Conservation (phyloP, 2,329 filamentous ascomycete species). For the Exophiala spinifera region DNA sequence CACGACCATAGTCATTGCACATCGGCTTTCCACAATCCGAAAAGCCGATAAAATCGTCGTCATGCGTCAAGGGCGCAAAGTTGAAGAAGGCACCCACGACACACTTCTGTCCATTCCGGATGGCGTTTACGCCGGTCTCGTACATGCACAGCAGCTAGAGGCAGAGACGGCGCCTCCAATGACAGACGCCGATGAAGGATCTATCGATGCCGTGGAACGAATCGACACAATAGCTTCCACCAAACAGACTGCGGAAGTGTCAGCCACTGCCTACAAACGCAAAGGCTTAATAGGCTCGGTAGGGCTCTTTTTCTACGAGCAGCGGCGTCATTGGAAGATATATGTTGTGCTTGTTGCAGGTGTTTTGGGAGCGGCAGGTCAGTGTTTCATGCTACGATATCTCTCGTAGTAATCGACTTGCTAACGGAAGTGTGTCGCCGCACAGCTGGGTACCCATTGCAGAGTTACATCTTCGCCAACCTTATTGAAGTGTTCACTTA, state of each 20-base stretch:
- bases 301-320: conserved; percentile 36
- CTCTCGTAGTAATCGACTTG: background rate
- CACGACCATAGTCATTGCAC: conserved; percentile 75
- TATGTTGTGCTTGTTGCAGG: conserved; percentile 31
- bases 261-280: conserved; percentile 14
- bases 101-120: conserved; percentile 59
- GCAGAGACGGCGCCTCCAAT: conserved; percentile 39
- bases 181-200: conserved; percentile 5
- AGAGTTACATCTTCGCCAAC: conserved; percentile 47
- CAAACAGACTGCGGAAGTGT: conserved; percentile 3
- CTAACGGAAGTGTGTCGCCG: conserved; percentile 16
- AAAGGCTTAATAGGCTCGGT: conserved; percentile 28
- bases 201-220: conserved; percentile 5
- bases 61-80: conserved; percentile 65
- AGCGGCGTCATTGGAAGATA: conserved; percentile 32
- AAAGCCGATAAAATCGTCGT: conserved; percentile 78
- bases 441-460: conserved; percentile 50
- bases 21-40: conserved; percentile 68
- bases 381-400: background rate
- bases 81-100: conserved; percentile 74
- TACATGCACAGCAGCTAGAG: conserved; percentile 28
- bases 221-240: conserved; percentile 9
- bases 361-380: conserved; percentile 36
- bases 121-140: conserved; percentile 56
- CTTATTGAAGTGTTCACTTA: conserved; percentile 49